Base-by-base conservation (phyloP, 306 rosid species). In the Cicer bijugum region DNA sequence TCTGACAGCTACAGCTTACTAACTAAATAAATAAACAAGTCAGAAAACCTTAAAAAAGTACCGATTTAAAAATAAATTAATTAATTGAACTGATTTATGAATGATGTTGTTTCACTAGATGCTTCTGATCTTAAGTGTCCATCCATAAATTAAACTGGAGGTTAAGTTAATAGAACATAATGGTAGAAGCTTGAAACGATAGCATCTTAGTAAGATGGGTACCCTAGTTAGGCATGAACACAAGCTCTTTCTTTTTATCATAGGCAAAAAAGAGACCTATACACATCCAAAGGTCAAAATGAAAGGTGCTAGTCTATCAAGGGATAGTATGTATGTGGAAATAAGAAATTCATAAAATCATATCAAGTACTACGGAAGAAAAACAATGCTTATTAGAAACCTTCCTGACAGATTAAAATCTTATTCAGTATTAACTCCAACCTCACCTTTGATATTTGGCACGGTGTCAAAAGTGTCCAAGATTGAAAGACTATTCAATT, bases 401-500 rank as follows among this genome's bases (percentile, higher is more conserved):
- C 59, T 40, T 72, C 67, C 74, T 50, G 33, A 58, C 47, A 65
- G 71, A 73, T 78, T 52, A 58, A 80, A 82, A 44, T 62, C 59
- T 65, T 6, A 16, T 17, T 67, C 67, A 55, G 9, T 53, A 72
- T 12, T n/a, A 42, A 37, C 68, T 67, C 70, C 74, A 75, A 62
- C 65, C 85, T 91, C 82, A 91, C 98, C 98, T 93, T 93, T 93
- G 52, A 56, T 51, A 83, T 93, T 93, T 6, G 87, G 91, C 58
- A 89, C 89, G 3, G 97, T 89, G 81, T 86, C 96, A 68, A 93
- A 81, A 20, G 90, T 80, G 88, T 89, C 98, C 92, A 93, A 84
- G 79, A 93, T 93, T 81, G 81, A 75, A 14, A 93, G 96, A 66
- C 86, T 84, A 77, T 91, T 85, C 70, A 91, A 77, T 80, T 93